Evolutionary conservation across 345 rosid genomes (phyloP), one percentile per base, ranked within the genome.

Genomic region (Citropsis articulata): DNA sequence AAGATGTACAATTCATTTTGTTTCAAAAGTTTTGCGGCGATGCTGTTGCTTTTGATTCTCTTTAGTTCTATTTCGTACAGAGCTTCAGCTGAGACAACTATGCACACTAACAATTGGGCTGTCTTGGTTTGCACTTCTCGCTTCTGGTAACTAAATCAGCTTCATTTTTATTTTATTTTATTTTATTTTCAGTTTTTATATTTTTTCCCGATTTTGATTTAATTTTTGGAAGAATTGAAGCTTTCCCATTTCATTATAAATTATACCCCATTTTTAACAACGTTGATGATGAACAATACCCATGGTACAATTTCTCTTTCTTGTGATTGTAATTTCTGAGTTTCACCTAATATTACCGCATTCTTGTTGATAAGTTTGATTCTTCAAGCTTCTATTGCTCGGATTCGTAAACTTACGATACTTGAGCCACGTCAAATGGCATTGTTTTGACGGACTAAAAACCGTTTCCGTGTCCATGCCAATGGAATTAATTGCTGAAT

Each of bases 51-150:
- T 57, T 66, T 82, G 79, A 64, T 85, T 84, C 74, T 87, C 48
- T 82, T 74, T 75, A 77, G 59, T 82, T 85, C 72, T 16, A 35
- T 81, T 62, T 83, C 25, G 7, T 76, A 5, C 79, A 55, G 55
- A 66, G 87, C 94, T 67, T 82, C 90, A 28, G 86, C 89, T 72
- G 95, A 91, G 77, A 82, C 94, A 53, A 77, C 94, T 24, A 89
- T 88, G 80, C 99, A 93, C 84, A 94, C 98, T 64, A 96, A 96
- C 87, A 96, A 94, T 78, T 96, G 98, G 99, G 99, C 99, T 69
- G 97, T 96, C 40, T 82, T 96, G 75, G 99, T 96, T 84, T 96
- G 99, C 90, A 96, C 98, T 48, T 96, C 98, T 86, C 98, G 98
- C 66, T 94, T 92, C 91, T 96, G 99, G 99, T 96, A 55, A 83